These are phyloP conservation scores for California macrophylla DNA, from an alignment of 441 rosid species.

Conservation along the genomic window DNA sequence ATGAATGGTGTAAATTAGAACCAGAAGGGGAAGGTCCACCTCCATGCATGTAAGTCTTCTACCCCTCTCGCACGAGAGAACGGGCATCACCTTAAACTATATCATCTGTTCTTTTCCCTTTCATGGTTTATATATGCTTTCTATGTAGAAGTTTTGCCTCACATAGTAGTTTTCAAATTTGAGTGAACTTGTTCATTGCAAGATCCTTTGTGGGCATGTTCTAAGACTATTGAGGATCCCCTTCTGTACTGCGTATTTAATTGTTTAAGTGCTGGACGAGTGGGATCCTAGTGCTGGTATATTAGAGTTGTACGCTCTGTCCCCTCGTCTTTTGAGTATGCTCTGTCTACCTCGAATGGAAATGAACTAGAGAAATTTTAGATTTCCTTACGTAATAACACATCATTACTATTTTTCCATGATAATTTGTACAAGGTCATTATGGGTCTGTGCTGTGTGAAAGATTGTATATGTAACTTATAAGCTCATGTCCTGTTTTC, in stretches of 20 bases:
- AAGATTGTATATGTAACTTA: background rate
- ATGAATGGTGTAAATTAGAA: slow-evolving; percentile 98
- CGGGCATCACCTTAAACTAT: background rate
- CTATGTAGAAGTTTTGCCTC: background rate
- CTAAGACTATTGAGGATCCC: background rate
- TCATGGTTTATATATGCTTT: background rate
- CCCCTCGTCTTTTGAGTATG: background rate
- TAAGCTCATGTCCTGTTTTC: background rate
- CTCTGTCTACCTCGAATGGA: background rate
- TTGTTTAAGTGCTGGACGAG: background rate
- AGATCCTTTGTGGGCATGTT: background rate
- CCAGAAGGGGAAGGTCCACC: slow-evolving; percentile 99
- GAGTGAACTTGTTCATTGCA: background rate
- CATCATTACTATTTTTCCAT: background rate
- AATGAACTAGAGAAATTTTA: background rate
- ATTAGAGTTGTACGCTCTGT: too few relatives aligned
- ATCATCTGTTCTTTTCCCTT: background rate
- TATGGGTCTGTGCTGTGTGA: background rate
- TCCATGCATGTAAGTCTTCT: slow-evolving; percentile 81
- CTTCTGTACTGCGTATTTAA: background rate
- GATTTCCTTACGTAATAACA: background rate
- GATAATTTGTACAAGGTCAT: background rate
- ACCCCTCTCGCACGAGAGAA: slow-evolving; percentile 14
- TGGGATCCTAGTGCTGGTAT: background rate
- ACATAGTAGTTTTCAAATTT: background rate